These are phyloP conservation scores for Volvariella surrecta DNA, from an alignment of 1,284 basidiomycete genomes.

Conservation along the genomic window DNA sequence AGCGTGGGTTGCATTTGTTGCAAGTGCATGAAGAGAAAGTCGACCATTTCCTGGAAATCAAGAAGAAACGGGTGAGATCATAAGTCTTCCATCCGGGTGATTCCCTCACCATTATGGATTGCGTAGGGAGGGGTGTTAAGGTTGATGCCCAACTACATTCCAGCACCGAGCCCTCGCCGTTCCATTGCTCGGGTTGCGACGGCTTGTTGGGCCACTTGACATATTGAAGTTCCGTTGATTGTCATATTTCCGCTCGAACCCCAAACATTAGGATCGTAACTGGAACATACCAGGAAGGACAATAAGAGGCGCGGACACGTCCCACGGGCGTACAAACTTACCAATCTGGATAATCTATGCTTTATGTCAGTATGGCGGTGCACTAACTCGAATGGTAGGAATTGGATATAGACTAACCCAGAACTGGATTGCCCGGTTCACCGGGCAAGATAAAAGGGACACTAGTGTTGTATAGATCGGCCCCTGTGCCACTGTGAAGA, in stretches of 20 bases:
- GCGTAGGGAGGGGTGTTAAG: slow-evolving; percentile 56
- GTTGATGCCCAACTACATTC: slow-evolving; percentile 33
- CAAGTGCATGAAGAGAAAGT: slow-evolving; percentile 41
- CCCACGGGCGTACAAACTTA: too few relatives aligned
- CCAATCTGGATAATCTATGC: slow-evolving; percentile 52
- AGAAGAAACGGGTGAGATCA: not conserved
- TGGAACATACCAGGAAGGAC: slow-evolving; percentile 16
- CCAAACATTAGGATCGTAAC: slow-evolving; percentile 53
- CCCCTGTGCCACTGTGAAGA: slow-evolving; percentile 40
- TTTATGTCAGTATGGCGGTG: not conserved
- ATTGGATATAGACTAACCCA: slow-evolving; percentile 19
- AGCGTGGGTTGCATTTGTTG: slow-evolving; percentile 54
- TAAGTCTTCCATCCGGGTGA: too few relatives aligned
- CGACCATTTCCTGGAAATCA: slow-evolving; percentile 30
- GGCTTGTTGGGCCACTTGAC: slow-evolving; percentile 15
- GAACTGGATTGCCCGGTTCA: slow-evolving; percentile 38
- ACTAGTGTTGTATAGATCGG: slow-evolving; percentile 39
- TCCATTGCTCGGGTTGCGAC: slow-evolving; percentile 9
- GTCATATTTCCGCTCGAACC: slow-evolving; percentile 71
- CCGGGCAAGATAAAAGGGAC: slow-evolving; percentile 43
- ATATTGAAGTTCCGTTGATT: slow-evolving; percentile 57
- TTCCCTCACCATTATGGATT: slow-evolving; percentile 64
- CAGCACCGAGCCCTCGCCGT: slow-evolving; percentile 38
- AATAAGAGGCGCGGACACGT: too few relatives aligned
- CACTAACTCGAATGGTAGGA: too few relatives aligned